phyloP scores from a whole-genome alignment of 2,329 filamentous ascomycete species.

The Pseudogymnoascus sp. region DNA sequence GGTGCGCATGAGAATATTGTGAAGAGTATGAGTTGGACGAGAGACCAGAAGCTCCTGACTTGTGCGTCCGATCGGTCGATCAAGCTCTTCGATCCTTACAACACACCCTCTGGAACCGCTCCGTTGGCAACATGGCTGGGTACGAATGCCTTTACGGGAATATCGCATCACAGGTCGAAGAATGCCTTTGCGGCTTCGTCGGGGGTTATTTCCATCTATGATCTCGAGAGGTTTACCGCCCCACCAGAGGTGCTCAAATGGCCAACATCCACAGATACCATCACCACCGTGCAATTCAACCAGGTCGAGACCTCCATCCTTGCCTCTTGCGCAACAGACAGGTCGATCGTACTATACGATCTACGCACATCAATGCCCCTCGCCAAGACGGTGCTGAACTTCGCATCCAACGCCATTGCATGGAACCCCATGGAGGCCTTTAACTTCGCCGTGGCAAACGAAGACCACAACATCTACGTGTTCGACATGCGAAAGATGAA shows the following conservation, averaged over 20 bases:
- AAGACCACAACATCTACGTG: constrained; percentile 85
- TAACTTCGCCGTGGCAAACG: constrained; percentile 86
- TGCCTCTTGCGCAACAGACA: constrained; percentile 75
- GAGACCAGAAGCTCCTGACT: constrained; percentile 74
- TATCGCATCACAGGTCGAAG: constrained; percentile 73
- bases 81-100: constrained; percentile 87
- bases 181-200: constrained; percentile 75
- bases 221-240: constrained; percentile 70
- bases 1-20: constrained; percentile 90
- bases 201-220: constrained; percentile 77
- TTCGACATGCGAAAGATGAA: constrained; percentile 93
- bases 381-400: constrained; percentile 69
- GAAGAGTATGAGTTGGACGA: constrained; percentile 84
- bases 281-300: constrained; percentile 83
- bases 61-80: constrained; percentile 80
- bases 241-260: constrained; percentile 77
- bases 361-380: constrained; percentile 78
- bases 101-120: constrained; percentile 56
- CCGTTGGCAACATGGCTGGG: constrained; percentile 82
- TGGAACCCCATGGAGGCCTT: constrained; percentile 98
- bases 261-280: constrained; percentile 85
- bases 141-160: constrained; percentile 68
- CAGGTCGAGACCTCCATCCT: constrained; percentile 88
- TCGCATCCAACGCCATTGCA: constrained; percentile 73
- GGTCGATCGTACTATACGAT: constrained; percentile 85